These are phyloP conservation scores for Cydonia oblonga DNA, from an alignment of 331 rosid species.

Conservation along the genomic window DNA sequence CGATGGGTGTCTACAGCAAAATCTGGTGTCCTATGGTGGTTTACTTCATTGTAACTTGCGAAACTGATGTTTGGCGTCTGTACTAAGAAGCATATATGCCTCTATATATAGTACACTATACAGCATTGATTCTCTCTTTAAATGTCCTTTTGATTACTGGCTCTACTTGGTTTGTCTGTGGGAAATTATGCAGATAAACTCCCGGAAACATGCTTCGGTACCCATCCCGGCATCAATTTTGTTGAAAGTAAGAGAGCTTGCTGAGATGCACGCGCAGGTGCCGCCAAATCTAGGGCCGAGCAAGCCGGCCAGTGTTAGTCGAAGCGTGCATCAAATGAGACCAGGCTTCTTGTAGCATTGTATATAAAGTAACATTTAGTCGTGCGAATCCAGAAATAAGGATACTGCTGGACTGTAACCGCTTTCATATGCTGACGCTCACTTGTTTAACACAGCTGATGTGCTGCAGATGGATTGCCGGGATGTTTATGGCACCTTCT, in stretches of 20 bases:
- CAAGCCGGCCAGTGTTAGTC: slow-evolving; percentile 29
- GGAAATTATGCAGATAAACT: slow-evolving; percentile 37
- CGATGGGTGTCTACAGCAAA: background rate
- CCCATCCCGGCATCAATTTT: slow-evolving; percentile 71
- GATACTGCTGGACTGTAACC: slow-evolving; percentile 10
- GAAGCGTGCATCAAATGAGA: slow-evolving; percentile 30
- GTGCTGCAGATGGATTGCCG: slow-evolving; percentile 8
- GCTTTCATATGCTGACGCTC: background rate
- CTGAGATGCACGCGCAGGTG: slow-evolving; percentile 67
- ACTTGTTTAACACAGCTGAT: background rate
- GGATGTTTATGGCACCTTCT: background rate
- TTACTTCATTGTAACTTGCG: background rate
- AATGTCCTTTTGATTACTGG: background rate
- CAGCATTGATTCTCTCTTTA: background rate
- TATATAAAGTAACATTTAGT: slow-evolving; percentile 38
- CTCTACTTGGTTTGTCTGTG: background rate
- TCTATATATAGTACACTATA: background rate
- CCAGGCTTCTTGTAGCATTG: slow-evolving; percentile 65
- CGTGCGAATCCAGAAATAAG: slow-evolving; percentile 11
- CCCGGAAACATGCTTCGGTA: slow-evolving; percentile 67
- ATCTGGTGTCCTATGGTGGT: background rate
- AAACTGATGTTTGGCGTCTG: background rate
- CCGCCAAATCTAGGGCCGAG: slow-evolving; percentile 47
- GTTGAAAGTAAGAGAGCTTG: slow-evolving; percentile 76
- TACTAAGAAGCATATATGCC: background rate